Evolutionary conservation across 352 stramenopile genomes (phyloP).

Genomic region (Bremia lactucae): DNA sequence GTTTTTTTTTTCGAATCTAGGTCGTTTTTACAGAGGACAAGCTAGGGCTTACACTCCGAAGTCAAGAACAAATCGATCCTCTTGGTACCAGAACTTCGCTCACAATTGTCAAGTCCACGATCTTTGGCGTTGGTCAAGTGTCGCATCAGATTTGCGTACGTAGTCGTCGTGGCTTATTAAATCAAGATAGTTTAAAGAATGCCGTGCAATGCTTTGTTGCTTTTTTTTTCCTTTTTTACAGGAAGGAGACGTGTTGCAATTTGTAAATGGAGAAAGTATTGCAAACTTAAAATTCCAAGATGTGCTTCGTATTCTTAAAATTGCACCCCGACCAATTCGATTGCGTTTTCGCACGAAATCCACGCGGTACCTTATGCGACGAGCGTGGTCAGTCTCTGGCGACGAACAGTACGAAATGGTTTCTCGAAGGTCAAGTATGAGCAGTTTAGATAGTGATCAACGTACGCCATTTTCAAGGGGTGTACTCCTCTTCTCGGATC

Average conservation of each 20-base stretch:
- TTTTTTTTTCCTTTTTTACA: conserved; percentile 13
- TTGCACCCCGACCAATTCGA: conserved; percentile 52
- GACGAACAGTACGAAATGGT: conserved; percentile 15
- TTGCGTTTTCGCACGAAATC: conserved; percentile 40
- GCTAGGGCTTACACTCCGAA: conserved; percentile 43
- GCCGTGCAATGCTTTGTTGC: no score
- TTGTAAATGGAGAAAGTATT: conserved; percentile 61
- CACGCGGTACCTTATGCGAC: conserved; percentile 6
- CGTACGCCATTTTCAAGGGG: conserved; percentile 9
- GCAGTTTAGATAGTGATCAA: conserved; percentile 17
- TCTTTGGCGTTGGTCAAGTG: conserved; percentile 32
- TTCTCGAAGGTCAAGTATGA: conserved; percentile 15
- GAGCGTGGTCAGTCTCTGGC: conserved; percentile 8
- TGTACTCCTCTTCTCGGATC: conserved; percentile 26
- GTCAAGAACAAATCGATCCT: conserved; percentile 18
- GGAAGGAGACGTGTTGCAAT: conserved; percentile 63
- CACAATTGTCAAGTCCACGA: conserved; percentile 48
- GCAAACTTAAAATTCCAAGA: conserved; percentile 51
- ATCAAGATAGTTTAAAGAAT: no score
- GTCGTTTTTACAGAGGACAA: conserved; percentile 50
- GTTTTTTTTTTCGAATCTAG: conserved; percentile 7
- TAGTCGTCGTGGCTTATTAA: not conserved
- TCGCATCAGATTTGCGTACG: conserved; percentile 46
- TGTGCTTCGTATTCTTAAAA: conserved; percentile 57
- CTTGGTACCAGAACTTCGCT: conserved; percentile 15